Percentiles rank a stretch among this genome's conserved stretches.
Conservation (phyloP, 441 rosid species). For the Biscutella laevigata region DNA sequence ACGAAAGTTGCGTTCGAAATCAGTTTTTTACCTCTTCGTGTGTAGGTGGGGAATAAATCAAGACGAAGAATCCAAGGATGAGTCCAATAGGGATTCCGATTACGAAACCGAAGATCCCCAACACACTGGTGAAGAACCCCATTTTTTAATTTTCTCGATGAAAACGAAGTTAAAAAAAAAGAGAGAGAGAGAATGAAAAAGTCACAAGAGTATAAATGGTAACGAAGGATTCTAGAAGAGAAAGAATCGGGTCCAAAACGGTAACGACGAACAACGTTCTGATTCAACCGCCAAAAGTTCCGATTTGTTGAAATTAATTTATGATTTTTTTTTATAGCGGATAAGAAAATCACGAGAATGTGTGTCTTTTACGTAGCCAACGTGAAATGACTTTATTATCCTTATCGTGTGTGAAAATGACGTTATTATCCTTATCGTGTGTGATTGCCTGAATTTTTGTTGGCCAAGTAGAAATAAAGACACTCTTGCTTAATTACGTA, state of each 20-base stretch:
- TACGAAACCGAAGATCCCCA: constrained; percentile 34
- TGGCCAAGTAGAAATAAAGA: no score
- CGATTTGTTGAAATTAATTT: neutral
- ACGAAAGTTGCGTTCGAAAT: neutral
- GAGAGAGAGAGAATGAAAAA: neutral
- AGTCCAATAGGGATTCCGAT: constrained; percentile 47
- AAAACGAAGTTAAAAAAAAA: neutral
- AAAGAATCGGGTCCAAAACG: constrained; percentile 22
- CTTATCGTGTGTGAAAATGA: no score
- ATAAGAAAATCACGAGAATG: constrained; percentile 20
- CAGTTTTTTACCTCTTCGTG: constrained; percentile 37
- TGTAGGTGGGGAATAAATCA: constrained; percentile 51
- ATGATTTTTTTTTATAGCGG: neutral
- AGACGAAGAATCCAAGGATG: constrained; percentile 49
- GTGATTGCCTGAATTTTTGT: neutral
- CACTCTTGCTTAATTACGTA: no score
- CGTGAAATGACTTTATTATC: no score
- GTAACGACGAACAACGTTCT: constrained; percentile 25
- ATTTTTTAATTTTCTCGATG: constrained; percentile 11
- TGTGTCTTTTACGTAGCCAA: neutral
- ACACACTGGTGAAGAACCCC: constrained; percentile 28
- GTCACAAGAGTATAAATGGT: neutral
- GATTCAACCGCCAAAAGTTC: constrained; percentile 29
- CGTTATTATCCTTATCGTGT: neutral
- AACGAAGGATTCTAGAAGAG: no score